Evolutionary conservation across 805 yeast species (phyloP), one percentile per base, ranked within the genome.

Genomic region (Candida vartiovaarae): DNA sequence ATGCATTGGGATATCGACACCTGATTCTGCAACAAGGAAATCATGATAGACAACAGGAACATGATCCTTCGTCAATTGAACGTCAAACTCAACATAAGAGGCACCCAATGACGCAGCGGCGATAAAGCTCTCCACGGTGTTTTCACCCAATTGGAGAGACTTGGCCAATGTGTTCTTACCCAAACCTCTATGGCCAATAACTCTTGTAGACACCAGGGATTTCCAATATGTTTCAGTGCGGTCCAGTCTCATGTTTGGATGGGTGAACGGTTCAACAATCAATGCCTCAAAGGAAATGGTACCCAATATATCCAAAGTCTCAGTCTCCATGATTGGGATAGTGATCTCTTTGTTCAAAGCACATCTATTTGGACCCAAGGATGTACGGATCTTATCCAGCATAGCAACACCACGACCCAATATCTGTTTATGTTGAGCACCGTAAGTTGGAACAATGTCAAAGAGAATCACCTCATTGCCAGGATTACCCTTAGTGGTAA

Each of bases 71-170:
- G 98, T 91, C 53, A 91, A 69, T 60, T 91, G 98, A 38, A 91
- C 98, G 64, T 91, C 98, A 61, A 91, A 91, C 64, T 91, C 98
- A 41, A 91, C 97, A 57, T 91, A 91, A 3, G 95, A 83, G 1
- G 98, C 98, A 34, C 98, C 98, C 51, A 91, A 68, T 3, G 95
- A 88, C 0, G 97, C 95, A 0, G 98, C 98, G 9, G 96, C 95
- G 59, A 91, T 84, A 56, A 91, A 91, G 0, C 95, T 85, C 56
- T 91, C 96, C 23, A 91, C 84, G 0, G 98, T 91, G 61, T 91
- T 91, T 57, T 91, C 98, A 35, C 98, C 98, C 47, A 91, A 72
- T 63, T 91, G 98, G 56, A 91, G 72, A 4, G 95, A 84, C 49
- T 78, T 81, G 38, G 82, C 74, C 36, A 75, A 74, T 45, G 80